These are phyloP conservation scores for Rhizopogon vesiculosus DNA, from an alignment of 768 basidiomycete genomes.

Conservation along the genomic window DNA sequence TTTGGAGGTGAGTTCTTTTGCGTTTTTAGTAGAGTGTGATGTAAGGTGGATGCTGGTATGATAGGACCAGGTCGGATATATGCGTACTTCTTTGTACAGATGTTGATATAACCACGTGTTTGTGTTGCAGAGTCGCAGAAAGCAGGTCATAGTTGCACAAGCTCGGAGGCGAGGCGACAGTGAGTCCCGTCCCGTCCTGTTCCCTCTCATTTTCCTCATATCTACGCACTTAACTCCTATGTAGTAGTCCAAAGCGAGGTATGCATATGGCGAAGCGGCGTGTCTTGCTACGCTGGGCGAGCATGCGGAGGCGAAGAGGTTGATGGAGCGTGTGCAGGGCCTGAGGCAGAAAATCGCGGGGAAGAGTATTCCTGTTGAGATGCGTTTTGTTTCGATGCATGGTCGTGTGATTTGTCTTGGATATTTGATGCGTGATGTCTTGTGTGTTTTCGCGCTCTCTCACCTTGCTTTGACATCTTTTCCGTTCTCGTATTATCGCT, in stretches of 20 bases:
- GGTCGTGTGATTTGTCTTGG: constrained; percentile 39
- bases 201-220: neutral
- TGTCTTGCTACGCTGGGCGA: constrained; percentile 62
- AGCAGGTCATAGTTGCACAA: constrained; percentile 64
- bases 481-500: too few species aligned
- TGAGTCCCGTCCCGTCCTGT: constrained; percentile 9
- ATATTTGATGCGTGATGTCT: constrained; percentile 18
- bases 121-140: constrained; percentile 38
- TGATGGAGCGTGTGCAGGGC: constrained; percentile 71
- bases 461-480: neutral
- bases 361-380: constrained; percentile 69
- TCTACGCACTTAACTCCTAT: neutral
- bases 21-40: neutral
- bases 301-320: constrained; percentile 49
- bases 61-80: too few species aligned
- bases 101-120: too few species aligned
- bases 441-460: neutral
- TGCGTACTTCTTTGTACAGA: too few species aligned
- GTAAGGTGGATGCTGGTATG: too few species aligned
- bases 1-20: constrained; percentile 37
- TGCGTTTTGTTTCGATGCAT: constrained; percentile 18
- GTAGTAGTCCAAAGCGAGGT: constrained; percentile 73
- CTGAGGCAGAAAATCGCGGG: constrained; percentile 85
- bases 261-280: constrained; percentile 72
- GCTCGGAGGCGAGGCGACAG: constrained; percentile 70